Percentiles rank a stretch among this genome's conserved stretches.
phyloP scores from a whole-genome alignment of 768 basidiomycete genomes.

The Mrakia blollopis region DNA sequence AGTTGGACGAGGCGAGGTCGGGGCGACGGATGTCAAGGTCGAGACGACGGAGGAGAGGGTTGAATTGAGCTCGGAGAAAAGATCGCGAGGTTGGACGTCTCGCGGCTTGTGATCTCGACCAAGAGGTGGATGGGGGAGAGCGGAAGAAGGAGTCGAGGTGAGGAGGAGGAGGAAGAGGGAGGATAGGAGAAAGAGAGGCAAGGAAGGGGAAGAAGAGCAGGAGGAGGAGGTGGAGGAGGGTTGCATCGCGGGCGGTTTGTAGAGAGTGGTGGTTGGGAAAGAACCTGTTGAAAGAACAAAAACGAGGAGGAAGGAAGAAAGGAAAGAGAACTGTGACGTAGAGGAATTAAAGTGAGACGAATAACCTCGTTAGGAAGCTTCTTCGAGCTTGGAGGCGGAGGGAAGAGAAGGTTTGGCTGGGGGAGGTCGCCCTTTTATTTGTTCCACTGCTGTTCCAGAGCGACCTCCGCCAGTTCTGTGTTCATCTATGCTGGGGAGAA shows the following conservation, averaged over 20 bases:
- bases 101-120: neutral
- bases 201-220: neutral
- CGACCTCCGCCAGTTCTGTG: too few species aligned
- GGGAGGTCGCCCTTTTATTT: too few species aligned
- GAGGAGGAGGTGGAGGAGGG: neutral
- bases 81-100: neutral
- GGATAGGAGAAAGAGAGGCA: neutral
- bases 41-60: neutral
- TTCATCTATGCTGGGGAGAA: too few species aligned
- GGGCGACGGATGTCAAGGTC: neutral
- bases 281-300: too few species aligned
- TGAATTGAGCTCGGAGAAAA: neutral
- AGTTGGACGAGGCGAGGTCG: neutral
- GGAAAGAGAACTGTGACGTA: too few species aligned
- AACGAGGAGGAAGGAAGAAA: too few species aligned
- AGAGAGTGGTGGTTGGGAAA: too few species aligned
- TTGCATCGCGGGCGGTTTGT: neutral
- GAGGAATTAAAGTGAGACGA: too few species aligned
- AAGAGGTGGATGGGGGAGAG: neutral
- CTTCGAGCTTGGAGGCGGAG: too few species aligned
- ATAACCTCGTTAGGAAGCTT: too few species aligned
- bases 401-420: too few species aligned
- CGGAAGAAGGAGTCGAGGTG: neutral
- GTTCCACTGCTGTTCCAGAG: too few species aligned
- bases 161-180: neutral